Percentiles rank a stretch among this genome's conserved stretches.
phyloP scores from a whole-genome alignment of 257 asterid genomes.

The Fraxinus americana region DNA sequence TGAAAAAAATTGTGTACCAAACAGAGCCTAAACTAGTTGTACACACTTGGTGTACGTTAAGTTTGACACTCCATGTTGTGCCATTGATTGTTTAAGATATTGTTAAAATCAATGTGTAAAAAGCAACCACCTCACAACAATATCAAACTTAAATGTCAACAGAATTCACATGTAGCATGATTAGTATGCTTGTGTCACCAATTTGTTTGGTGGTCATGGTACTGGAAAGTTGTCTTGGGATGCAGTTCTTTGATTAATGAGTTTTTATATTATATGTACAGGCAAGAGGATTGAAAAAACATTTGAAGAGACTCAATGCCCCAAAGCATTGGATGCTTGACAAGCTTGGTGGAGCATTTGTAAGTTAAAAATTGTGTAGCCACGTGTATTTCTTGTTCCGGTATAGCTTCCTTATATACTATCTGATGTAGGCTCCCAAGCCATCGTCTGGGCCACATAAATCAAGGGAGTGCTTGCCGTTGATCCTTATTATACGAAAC shows the following conservation, averaged over 20 bases:
- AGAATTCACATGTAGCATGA: too few relatives aligned
- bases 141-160: too few relatives aligned
- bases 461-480: background rate
- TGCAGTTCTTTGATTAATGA: background rate
- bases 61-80: too few relatives aligned
- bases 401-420: background rate
- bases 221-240: background rate
- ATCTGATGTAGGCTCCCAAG: background rate
- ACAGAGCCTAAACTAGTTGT: too few relatives aligned
- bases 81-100: too few relatives aligned
- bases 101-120: too few relatives aligned
- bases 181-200: background rate
- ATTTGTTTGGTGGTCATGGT: background rate
- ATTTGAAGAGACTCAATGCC: conserved; percentile 6
- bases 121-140: too few relatives aligned
- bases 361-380: background rate
- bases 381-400: background rate
- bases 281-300: conserved; percentile 3
- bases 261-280: background rate
- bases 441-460: background rate
- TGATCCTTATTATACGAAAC: background rate
- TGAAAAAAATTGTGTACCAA: too few relatives aligned
- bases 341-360: conserved; percentile 6
- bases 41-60: too few relatives aligned
- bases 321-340: conserved; percentile 5